Conservation (phyloP, 371 early-diverging fungal genomes). For the Saksenaea oblongispora region DNA sequence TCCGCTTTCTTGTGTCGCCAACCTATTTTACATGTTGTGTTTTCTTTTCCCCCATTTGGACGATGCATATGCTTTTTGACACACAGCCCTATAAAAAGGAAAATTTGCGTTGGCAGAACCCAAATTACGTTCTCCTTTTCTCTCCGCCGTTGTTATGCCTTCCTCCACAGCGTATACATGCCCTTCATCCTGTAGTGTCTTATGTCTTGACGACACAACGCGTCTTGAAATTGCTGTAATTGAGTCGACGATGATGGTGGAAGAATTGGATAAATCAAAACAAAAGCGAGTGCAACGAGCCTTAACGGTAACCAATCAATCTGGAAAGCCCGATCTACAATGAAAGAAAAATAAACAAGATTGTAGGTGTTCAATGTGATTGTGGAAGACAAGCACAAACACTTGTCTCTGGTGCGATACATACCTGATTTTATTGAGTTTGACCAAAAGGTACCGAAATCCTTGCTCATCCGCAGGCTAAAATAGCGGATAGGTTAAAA, state of each 20-base stretch:
- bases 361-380: slow-evolving; percentile 58
- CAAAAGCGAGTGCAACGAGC: slow-evolving; percentile 27
- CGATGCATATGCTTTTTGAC: slow-evolving; percentile 2
- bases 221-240: slow-evolving; percentile 35
- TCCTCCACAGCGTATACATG: not conserved
- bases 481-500: slow-evolving; percentile 22
- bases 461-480: not conserved
- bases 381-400: slow-evolving; percentile 48
- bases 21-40: not conserved
- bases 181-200: slow-evolving; percentile 4
- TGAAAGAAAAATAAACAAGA: not conserved
- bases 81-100: slow-evolving; percentile 1
- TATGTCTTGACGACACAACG: slow-evolving; percentile 10
- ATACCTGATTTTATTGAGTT: slow-evolving; percentile 63
- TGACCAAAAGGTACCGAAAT: slow-evolving; percentile 52
- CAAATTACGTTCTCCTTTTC: not conserved
- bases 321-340: not conserved
- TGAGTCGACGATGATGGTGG: slow-evolving; percentile 32
- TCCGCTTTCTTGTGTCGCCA: slow-evolving; percentile 1
- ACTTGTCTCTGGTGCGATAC: slow-evolving; percentile 54
- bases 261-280: slow-evolving; percentile 21
- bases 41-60: slow-evolving; percentile 2
- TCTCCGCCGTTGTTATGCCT: not conserved
- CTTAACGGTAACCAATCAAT: slow-evolving; percentile 19
- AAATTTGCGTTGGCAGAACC: not conserved